Conservation (phyloP, 2,329 filamentous ascomycete genomes). For the Fusarium verticillioides region DNA sequence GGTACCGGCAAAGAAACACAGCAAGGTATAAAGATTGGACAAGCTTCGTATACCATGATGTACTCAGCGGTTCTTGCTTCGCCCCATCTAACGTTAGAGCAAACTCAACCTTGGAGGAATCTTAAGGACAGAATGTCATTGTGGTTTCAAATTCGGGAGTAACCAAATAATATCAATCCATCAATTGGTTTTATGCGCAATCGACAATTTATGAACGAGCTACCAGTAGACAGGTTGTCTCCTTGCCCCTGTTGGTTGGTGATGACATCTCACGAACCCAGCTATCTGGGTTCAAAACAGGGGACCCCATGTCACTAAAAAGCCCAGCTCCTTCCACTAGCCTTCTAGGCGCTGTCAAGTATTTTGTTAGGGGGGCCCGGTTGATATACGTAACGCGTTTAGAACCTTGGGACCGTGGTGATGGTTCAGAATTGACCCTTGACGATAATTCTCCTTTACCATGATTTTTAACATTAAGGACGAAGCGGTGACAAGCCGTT, state of each 20-base stretch:
- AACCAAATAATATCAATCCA: not conserved
- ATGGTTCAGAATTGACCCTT: not conserved
- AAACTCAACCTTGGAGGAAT: not conserved
- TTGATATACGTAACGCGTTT: not conserved
- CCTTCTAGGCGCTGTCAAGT: slow-evolving; percentile 31
- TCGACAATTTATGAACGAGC: not conserved
- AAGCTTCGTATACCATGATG: not conserved
- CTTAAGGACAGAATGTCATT: not conserved
- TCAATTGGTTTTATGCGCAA: not conserved
- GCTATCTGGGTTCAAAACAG: slow-evolving; percentile 1
- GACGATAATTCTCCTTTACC: not conserved
- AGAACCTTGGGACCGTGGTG: not conserved
- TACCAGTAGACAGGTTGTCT: not conserved
- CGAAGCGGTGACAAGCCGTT: not conserved
- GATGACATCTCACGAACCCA: slow-evolving; percentile 7
- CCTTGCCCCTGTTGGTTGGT: not conserved
- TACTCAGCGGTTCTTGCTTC: not conserved
- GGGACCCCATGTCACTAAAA: slow-evolving; percentile 19
- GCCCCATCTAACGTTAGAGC: not conserved
- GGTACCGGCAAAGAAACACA: not conserved
- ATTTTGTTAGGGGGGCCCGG: not conserved
- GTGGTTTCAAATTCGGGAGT: not conserved
- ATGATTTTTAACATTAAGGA: not conserved
- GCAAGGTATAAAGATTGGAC: not conserved
- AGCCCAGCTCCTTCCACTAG: slow-evolving; percentile 19